These are phyloP conservation scores for Arthrobotrys megalospora DNA, from an alignment of 2,329 filamentous ascomycete genomes.

Conservation along the genomic window DNA sequence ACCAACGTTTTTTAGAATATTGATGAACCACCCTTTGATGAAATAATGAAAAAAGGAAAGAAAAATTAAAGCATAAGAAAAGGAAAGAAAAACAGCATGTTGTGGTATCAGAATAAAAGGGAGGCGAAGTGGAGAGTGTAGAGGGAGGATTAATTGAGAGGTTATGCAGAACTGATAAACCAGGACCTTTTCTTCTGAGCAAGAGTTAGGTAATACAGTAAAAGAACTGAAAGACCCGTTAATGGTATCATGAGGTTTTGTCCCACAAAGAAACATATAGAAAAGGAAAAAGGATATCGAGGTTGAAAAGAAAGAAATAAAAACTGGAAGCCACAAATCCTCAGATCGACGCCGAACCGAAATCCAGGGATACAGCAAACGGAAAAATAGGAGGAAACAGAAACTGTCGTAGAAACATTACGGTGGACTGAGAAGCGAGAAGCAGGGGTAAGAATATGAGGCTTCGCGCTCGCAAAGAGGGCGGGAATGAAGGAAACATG, in stretches of 20 bases:
- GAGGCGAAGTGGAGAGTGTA: conserved; percentile 13
- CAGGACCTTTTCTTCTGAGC: conserved; percentile 6
- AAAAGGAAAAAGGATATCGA: conserved; percentile 2
- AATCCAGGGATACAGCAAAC: conserved; percentile 2
- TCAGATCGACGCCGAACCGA: conserved; percentile 18
- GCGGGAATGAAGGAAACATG: background rate
- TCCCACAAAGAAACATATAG: conserved; percentile 4
- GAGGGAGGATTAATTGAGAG: conserved; percentile 8
- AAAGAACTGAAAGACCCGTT: conserved; percentile 25
- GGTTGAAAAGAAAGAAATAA: background rate
- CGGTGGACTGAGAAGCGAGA: background rate
- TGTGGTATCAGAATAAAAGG: conserved; percentile 12
- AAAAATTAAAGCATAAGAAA: background rate
- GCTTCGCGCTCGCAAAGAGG: background rate
- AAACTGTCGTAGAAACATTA: conserved; percentile 5
- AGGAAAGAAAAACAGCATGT: background rate
- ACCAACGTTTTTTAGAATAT: conserved; percentile 2
- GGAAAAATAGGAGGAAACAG: conserved; percentile 1
- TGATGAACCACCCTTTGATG: conserved; percentile 1
- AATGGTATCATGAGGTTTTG: conserved; percentile 8
- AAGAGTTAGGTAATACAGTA: conserved; percentile 27
- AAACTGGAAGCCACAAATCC: conserved; percentile 17
- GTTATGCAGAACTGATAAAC: conserved; percentile 21
- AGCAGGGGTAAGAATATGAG: background rate
- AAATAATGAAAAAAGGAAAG: background rate